phyloP scores from a whole-genome alignment of 176 grass and related monocot genomes.

The Melocanna baccifera region DNA sequence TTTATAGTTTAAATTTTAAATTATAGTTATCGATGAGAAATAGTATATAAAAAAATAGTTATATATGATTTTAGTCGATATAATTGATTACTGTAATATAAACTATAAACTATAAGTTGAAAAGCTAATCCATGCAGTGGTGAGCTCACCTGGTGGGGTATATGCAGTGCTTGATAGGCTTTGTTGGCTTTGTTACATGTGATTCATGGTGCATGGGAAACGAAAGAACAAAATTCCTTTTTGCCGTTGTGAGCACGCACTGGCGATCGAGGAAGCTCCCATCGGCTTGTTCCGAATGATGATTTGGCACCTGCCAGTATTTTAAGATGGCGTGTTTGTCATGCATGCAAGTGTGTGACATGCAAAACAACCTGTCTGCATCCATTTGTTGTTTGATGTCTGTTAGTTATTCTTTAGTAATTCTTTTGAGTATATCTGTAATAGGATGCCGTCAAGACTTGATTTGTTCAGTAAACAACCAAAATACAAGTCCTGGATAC shows the following conservation, averaged over 20 bases:
- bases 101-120: too few species aligned
- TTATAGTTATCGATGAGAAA: too few species aligned
- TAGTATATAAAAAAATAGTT: too few species aligned
- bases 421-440: background rate
- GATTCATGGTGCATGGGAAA: background rate
- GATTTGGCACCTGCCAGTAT: background rate
- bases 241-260: background rate
- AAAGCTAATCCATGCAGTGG: too few species aligned
- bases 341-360: slow-evolving; percentile 15
- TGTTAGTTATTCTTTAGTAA: background rate
- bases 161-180: background rate
- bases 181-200: too few species aligned
- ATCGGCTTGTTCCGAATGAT: background rate
- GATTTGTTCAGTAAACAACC: background rate
- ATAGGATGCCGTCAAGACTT: background rate
- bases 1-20: too few species aligned
- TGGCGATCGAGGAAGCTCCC: slow-evolving; percentile 8
- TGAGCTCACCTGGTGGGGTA: background rate
- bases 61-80: too few species aligned
- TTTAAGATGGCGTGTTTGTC: background rate
- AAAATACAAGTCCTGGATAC: background rate
- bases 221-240: background rate
- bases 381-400: background rate
- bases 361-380: slow-evolving; percentile 17
- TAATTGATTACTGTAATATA: too few species aligned